Conservation (phyloP, 805 yeast genomes). For the Pichia ethanolica region DNA sequence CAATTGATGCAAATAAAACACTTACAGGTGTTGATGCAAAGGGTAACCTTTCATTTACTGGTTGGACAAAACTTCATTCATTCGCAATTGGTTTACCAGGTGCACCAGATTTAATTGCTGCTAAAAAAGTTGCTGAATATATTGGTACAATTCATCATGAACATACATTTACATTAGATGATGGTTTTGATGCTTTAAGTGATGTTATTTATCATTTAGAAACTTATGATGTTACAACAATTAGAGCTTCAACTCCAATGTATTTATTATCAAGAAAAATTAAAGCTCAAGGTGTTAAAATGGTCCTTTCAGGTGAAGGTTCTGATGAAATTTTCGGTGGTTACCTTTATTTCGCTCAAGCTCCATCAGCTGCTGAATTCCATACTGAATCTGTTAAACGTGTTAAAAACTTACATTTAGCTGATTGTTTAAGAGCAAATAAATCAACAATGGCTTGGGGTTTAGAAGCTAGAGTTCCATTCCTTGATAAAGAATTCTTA, state of each 20-base stretch:
- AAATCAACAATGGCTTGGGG: conserved; percentile 99
- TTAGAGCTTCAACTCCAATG: conserved; percentile 99
- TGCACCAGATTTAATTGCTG: conserved; percentile 96
- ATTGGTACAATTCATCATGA: conserved; percentile 97
- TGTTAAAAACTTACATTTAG: conserved; percentile 93
- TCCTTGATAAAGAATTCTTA: conserved; percentile 89
- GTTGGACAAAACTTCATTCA: conserved; percentile 80
- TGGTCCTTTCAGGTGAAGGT: conserved; percentile 99
- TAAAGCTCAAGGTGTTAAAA: conserved; percentile 99
- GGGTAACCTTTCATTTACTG: conserved; percentile 74
- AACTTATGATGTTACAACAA: conserved; percentile 97
- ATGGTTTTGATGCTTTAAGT: conserved; percentile 90
- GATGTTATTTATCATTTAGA: conserved; percentile 95
- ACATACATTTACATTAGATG: conserved; percentile 94
- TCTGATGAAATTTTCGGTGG: conserved; percentile 99
- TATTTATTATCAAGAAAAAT: conserved; percentile 91
- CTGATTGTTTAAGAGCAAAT: conserved; percentile 98
- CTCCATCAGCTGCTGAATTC: conserved; percentile 90
- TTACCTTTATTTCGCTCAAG: conserved; percentile 92
- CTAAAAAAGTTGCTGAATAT: conserved; percentile 91
- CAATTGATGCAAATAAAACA: conserved; percentile 49
- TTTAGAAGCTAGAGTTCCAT: conserved; percentile 98
- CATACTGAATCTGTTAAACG: conserved; percentile 92
- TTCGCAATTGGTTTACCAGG: conserved; percentile 96
- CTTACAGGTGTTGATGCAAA: conserved; percentile 88